Percentiles rank a stretch among this genome's conserved stretches.
Conservation (phyloP, 2,329 filamentous ascomycete species). For the Proliferodiscus dingleyae region DNA sequence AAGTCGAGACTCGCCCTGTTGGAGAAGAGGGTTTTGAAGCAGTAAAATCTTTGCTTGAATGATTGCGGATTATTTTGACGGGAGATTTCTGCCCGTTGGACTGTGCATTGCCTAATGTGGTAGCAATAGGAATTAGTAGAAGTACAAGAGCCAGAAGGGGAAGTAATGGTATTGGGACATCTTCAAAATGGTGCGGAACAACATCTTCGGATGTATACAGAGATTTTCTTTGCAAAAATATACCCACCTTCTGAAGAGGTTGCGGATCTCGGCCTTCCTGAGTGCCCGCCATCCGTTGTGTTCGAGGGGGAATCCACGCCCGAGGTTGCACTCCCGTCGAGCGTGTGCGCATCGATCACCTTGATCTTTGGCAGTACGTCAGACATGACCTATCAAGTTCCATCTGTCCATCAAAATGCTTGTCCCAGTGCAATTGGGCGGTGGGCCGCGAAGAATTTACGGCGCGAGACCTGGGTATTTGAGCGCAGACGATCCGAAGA, state of each 20-base stretch:
- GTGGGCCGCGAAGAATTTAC: slow-evolving; percentile 7
- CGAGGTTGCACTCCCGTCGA: slow-evolving; percentile 17
- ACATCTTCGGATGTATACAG: neutral
- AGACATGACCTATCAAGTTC: slow-evolving; percentile 26
- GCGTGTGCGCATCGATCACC: slow-evolving; percentile 25
- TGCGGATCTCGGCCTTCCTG: slow-evolving; percentile 25
- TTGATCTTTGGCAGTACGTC: slow-evolving; percentile 28
- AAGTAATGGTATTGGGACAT: slow-evolving; percentile 20
- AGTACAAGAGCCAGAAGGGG: slow-evolving; percentile 13
- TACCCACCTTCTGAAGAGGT: slow-evolving; percentile 30
- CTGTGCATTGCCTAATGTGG: slow-evolving; percentile 21
- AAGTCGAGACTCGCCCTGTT: slow-evolving; percentile 31
- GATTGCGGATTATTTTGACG: slow-evolving; percentile 25
- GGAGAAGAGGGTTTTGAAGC: slow-evolving; percentile 15
- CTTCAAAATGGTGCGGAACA: neutral
- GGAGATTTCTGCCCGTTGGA: slow-evolving; percentile 25
- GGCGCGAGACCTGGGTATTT: slow-evolving; percentile 13
- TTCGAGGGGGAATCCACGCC: slow-evolving; percentile 25
- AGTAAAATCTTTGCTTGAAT: slow-evolving; percentile 23
- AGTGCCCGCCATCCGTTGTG: slow-evolving; percentile 24
- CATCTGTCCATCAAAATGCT: slow-evolving; percentile 23
- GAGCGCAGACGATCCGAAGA: slow-evolving; percentile 14
- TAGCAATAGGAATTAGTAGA: slow-evolving; percentile 19
- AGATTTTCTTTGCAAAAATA: slow-evolving; percentile 4
- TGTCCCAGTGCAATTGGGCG: neutral